Base-by-base conservation (phyloP, 805 yeast genomes). In the Cyberlindnera amylophila region DNA sequence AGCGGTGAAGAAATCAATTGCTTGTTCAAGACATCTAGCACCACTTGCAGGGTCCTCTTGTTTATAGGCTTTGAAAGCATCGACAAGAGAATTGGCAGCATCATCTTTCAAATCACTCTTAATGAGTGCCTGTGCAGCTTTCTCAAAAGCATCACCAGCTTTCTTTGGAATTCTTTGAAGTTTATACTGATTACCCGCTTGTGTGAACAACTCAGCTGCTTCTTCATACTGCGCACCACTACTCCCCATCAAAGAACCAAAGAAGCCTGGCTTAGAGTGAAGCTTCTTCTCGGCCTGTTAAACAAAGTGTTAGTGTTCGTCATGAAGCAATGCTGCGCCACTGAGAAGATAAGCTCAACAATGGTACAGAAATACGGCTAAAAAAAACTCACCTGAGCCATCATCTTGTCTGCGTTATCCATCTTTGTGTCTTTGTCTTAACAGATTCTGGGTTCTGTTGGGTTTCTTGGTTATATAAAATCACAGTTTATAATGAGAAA, bases 181-280 rank as follows among this genome's bases (percentile, higher is more conserved):
- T 48, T 90, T 77, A 69, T 81, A 93, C 23, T 79, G 74, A 58
- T 91, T 93, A n/a, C 95, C 99, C 2, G 99, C 99, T 63, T 90
- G 95, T 17, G 83, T 72, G 59, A 82, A 91, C 23, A 87, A 66
- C 51, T 93, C 99, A 3, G 90, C 82, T 4, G 99, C 98, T 50
- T 93, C 99, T 60, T 93, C 99, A 40, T 70, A 76, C 47, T 86
- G 75, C 48, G 75, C 72, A 27, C 74, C 72, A 9, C 83, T 72
- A 1, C 83, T 74, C 4, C 91, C 84, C 40, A 88, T 74, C 16
- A 84, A 56, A 47, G 78, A 75, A 10, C 59, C 51, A 52, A 90
- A 76, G 47, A 85, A 74, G 4, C 96, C 95, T 24, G 80, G 70
- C 34, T 82, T 75, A 15, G 87, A 83, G 54, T 76, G 76, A 44